Evolutionary conservation across 768 basidiomycete species (phyloP), one percentile per base, ranked within the genome.

Genomic region (Mycena belliarum): DNA sequence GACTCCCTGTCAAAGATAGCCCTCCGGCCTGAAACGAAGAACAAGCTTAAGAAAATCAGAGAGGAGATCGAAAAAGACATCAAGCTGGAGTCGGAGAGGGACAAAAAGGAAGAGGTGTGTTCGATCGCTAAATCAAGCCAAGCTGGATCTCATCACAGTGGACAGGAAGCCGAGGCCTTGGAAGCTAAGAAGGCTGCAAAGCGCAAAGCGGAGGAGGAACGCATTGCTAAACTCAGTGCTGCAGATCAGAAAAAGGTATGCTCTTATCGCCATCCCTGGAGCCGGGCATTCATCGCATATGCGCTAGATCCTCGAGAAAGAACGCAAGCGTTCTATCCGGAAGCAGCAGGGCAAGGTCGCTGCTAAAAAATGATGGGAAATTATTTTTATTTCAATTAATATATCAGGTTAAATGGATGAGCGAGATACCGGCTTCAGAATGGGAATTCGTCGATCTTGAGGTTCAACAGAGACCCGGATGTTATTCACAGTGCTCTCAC

Each of bases 221-320:
- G 83, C 62, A 70, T 92, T 40, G 76, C 88, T 32, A 86, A 83
- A 66, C 80, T 94, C 53, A 88, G 87, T 65, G 79, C 91, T 28
- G 80, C 85, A 20, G 91, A 93, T 64, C 92, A 93, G 76, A 85
- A 87, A 77, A 94, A 93, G 84, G 89, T 86, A 49, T 46, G 68
- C 60, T 12, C 20, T 56, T 18, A 45, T 54, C 26, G 21, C 55
- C 44, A n/a, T 12, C 6, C 33, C 6, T 24, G 14, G 33, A 25
- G 43, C 12, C 52, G 65, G 44, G 63, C 32, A 46, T 15, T 47
- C 26, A 40, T 57, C 21, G 10, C 23, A 2, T 7, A 26, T 57
- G 29, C 32, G 0, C 21, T 55, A 89, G 86, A 70, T 79, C 60
- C 74, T 91, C 54, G 91, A 93, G 48, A 87, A 87, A 62, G 90